Base-by-base conservation (phyloP, 306 rosid genomes). In the Abrus precatorius region DNA sequence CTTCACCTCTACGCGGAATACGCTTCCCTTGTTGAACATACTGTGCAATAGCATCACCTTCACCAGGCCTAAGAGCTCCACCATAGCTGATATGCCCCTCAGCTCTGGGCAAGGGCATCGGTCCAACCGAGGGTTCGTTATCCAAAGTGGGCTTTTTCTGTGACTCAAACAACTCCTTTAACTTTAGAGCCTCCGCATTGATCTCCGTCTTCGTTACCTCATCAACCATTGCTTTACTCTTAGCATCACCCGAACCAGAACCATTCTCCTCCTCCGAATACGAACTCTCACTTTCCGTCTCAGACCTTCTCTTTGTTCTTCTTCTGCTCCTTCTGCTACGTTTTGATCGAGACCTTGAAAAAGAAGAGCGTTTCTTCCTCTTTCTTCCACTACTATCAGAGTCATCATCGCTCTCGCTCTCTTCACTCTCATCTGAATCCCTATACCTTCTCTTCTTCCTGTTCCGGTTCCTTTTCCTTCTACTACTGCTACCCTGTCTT, bases 41-140 rank as follows among this genome's bases (percentile, higher is more conserved):
- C 84, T 91, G 98, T 0, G 98, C 97, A 77, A 93, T 95, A 56
- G 99, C 99, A 68, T 95, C 98, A 69, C 99, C 99, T 86, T 95
- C 99, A 57, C 99, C 99, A 0, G 99, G 98, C 84, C 99, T 87
- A 75, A 95, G 97, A 0, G 99, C 99, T 13, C 99, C 99, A 83
- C 99, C 99, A 81, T 95, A 93, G 80, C 97, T 95, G n/a, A 95
- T 93, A 83, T 93, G 98, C 49, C 98, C 99, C 82, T 95, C 99
- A 2, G 98, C 94, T 88, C 88, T 91, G 0, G 99, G 99, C 88
- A 95, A 72, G 0, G 99, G 99, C 87, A 85, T 85, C 44, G 99
- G 99, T 72, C 99, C 99, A 80, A 95, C 97, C n/a, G 85, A 6
- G 1, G 88, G 86, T 57, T 93, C 98, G 11, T 84, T 69, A 76